A percentile compares a stretch with the other conserved stretches of the same genome.
Evolutionary conservation across 345 rosid species (phyloP).

Genomic region (Nephelium lappaceum): DNA sequence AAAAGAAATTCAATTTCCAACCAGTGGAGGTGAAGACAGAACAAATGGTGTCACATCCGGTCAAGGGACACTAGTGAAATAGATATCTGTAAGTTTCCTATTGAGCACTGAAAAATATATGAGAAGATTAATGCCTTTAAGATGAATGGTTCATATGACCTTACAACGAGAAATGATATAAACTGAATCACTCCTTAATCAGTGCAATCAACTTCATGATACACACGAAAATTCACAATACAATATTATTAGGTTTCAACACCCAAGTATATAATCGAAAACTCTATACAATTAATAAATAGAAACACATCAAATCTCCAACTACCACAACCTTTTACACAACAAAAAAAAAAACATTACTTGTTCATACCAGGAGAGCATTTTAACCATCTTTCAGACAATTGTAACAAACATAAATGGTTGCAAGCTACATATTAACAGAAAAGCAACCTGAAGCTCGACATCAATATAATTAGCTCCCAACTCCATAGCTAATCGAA

Average conservation of each 20-base stretch:
- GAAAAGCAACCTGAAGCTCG: conserved; percentile 78
- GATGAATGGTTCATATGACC: neutral
- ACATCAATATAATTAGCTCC: conserved; percentile 97
- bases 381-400: neutral
- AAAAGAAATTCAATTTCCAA: neutral
- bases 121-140: neutral
- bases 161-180: neutral
- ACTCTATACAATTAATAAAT: neutral
- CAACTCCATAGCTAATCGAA: conserved; percentile 79
- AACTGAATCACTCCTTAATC: neutral
- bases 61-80: neutral
- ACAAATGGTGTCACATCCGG: neutral
- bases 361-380: neutral
- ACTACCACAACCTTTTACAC: neutral
- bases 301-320: neutral
- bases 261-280: neutral
- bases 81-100: neutral
- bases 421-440: conserved; percentile 10
- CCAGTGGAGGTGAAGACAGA: neutral
- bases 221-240: neutral
- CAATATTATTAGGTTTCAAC: neutral
- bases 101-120: neutral
- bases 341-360: conserved; percentile 12
- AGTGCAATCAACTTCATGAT: neutral
- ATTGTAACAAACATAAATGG: neutral